Base-by-base conservation (phyloP, 129 eudicot genomes). In the Saposhnikovia divaricata region DNA sequence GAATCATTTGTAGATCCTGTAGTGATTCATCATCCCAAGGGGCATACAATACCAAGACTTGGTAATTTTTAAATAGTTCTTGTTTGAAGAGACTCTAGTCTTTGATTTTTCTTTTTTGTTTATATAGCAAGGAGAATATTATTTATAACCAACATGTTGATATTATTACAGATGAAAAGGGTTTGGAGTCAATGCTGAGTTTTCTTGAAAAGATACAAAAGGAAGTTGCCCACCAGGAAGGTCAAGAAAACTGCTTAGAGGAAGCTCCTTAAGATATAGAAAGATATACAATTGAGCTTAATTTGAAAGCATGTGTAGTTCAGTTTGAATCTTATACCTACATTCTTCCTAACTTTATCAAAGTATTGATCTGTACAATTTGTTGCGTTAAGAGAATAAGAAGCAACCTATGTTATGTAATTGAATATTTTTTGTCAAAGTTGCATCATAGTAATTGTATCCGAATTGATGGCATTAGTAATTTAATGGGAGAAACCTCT, bases 1-100 rank as follows among this genome's bases (percentile, higher is more conserved):
- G 76, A 89, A 77, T 85, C 86, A 15, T 87, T 81, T 81, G 91
- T 82, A 27, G 89, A 91, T 27, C 90, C 91, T n/a, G 71, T 89
- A 11, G 85, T 93, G 4, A 91, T 93, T 85, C 87, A 83, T 85
- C 98, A 93, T 81, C 98, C 98, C 70, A 91, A 86, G 85, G 96
- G 98, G 47, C 96, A 93, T 69, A 91, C 98, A 9, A 84, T 93
- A 78, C 94, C 96, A 40, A 83, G 92, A 86, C 85, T 93, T 31
- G 92, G 98, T 93, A 83, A 85, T 71, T 13, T 51, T 72, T 21
- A 18, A 0, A 61, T 61, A 61, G 15, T n/a, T 55, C 8, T 8
- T 61, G 15, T n/a, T 34, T 25, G 31, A 9, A 61, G 34, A 8
- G 34, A 25, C 34, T 61, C 34, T 10, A 10, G 34, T 61, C 28